Percentiles rank a stretch among this genome's conserved stretches.
Conservation (phyloP, 176 grass and related monocot genomes). For the Avena insularis region DNA sequence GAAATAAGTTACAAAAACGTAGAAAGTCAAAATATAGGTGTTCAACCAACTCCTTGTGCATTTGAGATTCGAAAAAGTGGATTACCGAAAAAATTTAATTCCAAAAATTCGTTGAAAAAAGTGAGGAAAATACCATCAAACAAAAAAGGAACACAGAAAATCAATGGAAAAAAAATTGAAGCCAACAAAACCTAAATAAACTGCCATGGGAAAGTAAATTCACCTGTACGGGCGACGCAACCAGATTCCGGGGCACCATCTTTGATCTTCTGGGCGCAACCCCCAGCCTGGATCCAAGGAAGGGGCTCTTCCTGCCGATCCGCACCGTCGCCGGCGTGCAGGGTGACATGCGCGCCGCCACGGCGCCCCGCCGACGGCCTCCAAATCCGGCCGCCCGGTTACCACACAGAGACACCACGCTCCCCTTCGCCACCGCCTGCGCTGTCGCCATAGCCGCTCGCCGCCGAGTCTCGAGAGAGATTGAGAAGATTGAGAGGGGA, state of each 20-base stretch:
- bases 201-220: slow-evolving; percentile 5
- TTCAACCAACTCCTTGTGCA: slow-evolving; percentile 2
- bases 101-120: not conserved
- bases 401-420: slow-evolving; percentile 28
- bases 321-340: slow-evolving; percentile 38
- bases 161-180: not conserved
- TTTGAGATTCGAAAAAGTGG: not conserved
- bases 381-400: slow-evolving; percentile 19
- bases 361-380: slow-evolving; percentile 45
- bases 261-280: slow-evolving; percentile 50
- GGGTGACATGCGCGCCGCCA: slow-evolving; percentile 42
- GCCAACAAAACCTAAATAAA: not conserved
- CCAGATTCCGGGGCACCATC: slow-evolving; percentile 35
- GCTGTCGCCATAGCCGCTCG: slow-evolving; percentile 54
- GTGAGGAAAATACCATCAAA: not conserved
- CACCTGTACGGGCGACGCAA: slow-evolving; percentile 63
- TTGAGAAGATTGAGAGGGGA: not conserved
- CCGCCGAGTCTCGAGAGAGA: not conserved
- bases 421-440: slow-evolving; percentile 55
- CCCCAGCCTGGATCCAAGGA: slow-evolving; percentile 59
- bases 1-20: not conserved
- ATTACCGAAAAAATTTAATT: not conserved
- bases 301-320: slow-evolving; percentile 49
- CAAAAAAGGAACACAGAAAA: not conserved
- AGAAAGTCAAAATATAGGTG: slow-evolving; percentile 8